Conservation (phyloP, 2,329 filamentous ascomycete species). For the Fusarium cicatricum region DNA sequence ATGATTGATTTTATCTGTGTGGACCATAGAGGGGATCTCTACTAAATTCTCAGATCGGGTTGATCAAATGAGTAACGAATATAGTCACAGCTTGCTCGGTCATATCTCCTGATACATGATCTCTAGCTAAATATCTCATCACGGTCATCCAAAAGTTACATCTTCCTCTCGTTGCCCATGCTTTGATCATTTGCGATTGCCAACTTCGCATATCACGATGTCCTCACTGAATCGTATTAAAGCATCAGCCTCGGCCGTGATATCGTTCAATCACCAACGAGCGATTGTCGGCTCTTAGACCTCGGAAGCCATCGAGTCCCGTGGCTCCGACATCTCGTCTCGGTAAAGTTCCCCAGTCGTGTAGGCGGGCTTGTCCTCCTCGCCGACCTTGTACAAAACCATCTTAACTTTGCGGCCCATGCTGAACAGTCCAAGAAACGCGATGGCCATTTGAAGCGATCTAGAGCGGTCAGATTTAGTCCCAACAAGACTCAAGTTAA, state of each 20-base stretch:
- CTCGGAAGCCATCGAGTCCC: slow-evolving; percentile 29
- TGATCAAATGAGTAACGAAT: neutral
- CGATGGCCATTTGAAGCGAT: slow-evolving; percentile 20
- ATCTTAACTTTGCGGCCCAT: slow-evolving; percentile 33
- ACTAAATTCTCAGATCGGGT: neutral
- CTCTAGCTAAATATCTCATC: neutral
- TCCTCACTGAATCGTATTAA: neutral
- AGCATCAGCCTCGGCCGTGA: no score
- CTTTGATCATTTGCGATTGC: no score
- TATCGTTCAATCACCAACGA: neutral
- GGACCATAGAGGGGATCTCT: neutral
- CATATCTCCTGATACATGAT: no score
- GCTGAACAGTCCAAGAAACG: slow-evolving; percentile 26
- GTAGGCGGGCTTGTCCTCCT: slow-evolving; percentile 18
- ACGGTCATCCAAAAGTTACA: neutral
- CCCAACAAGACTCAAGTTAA: neutral
- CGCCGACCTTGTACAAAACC: slow-evolving; percentile 29
- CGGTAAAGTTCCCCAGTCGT: slow-evolving; percentile 24
- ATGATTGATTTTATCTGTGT: slow-evolving; percentile 5
- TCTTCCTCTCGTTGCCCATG: no score
- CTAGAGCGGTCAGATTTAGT: slow-evolving; percentile 7
- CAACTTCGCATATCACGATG: neutral
- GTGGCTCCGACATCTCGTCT: slow-evolving; percentile 32
- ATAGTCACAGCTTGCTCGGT: neutral
- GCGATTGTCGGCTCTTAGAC: slow-evolving; percentile 1